phyloP scores from a whole-genome alignment of 345 rosid genomes.

The Aethionema arabicum region DNA sequence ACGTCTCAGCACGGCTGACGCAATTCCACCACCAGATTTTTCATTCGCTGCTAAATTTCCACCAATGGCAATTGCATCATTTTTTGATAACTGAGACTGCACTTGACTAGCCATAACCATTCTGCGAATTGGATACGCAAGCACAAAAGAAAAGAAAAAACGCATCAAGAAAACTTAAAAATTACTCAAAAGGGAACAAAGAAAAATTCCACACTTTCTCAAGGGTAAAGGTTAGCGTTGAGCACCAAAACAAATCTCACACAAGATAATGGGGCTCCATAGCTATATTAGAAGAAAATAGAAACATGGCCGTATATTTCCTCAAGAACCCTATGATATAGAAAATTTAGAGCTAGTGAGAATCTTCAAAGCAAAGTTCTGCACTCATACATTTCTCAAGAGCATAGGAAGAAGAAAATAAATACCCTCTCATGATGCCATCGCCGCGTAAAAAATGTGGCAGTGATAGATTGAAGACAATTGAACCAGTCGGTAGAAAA shows the following conservation, averaged over 20 bases:
- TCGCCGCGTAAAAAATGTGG: slow-evolving; percentile 74
- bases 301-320: neutral
- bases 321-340: neutral
- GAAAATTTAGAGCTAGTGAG: neutral
- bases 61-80: slow-evolving; percentile 58
- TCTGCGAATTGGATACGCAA: slow-evolving; percentile 41
- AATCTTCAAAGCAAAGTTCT: neutral
- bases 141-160: slow-evolving; percentile 26
- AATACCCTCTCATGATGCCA: slow-evolving; percentile 90
- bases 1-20: slow-evolving; percentile 59
- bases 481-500: slow-evolving; percentile 68
- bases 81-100: slow-evolving; percentile 79
- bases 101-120: slow-evolving; percentile 89
- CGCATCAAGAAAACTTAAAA: slow-evolving; percentile 16
- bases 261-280: neutral
- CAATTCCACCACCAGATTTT: slow-evolving; percentile 73
- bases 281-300: neutral
- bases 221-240: neutral
- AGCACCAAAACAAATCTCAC: slow-evolving; percentile 11
- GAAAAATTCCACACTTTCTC: neutral
- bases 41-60: slow-evolving; percentile 78
- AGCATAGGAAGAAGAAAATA: neutral
- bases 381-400: neutral
- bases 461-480: slow-evolving; percentile 60
- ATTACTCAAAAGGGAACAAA: neutral